These are phyloP conservation scores for Fusarium irregulare DNA, from an alignment of 2,329 filamentous ascomycete species.

Conservation along the genomic window DNA sequence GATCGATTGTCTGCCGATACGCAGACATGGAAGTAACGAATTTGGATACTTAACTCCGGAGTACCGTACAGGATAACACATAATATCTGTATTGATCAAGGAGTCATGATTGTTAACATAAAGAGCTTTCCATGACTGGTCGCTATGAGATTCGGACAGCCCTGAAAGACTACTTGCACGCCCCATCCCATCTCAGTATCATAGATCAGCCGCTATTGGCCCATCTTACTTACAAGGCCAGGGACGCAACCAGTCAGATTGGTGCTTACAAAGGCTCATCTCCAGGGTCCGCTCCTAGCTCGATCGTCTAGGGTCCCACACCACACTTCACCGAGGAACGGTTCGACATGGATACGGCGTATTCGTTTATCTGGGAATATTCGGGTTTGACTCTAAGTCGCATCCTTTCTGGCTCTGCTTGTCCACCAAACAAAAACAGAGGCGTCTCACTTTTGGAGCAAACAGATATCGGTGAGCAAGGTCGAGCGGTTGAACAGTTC, in stretches of 20 bases:
- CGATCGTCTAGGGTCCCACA: slow-evolving; percentile 22
- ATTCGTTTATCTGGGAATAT: slow-evolving; percentile 40
- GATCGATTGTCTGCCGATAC: slow-evolving; percentile 4
- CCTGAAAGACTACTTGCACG: slow-evolving; percentile 13
- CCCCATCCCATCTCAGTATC: slow-evolving; percentile 11
- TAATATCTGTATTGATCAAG: background rate
- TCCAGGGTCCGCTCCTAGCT: slow-evolving; percentile 34
- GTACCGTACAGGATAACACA: background rate
- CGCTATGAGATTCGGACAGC: slow-evolving; percentile 15
- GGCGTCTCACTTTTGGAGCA: background rate
- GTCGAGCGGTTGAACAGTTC: background rate
- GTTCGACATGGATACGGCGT: slow-evolving; percentile 35
- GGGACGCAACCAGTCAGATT: slow-evolving; percentile 29
- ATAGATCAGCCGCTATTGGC: slow-evolving; percentile 16
- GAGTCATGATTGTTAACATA: background rate
- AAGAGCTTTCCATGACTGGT: background rate
- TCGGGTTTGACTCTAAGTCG: background rate
- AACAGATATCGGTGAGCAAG: background rate
- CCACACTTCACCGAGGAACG: slow-evolving; percentile 23
- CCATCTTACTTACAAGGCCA: slow-evolving; percentile 23
- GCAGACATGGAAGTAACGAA: slow-evolving; percentile 2
- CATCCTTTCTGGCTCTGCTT: background rate
- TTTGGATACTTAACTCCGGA: background rate
- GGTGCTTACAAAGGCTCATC: slow-evolving; percentile 17
- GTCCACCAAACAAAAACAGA: background rate